phyloP scores from a whole-genome alignment of 306 rosid species.

The Malus sieversii region DNA sequence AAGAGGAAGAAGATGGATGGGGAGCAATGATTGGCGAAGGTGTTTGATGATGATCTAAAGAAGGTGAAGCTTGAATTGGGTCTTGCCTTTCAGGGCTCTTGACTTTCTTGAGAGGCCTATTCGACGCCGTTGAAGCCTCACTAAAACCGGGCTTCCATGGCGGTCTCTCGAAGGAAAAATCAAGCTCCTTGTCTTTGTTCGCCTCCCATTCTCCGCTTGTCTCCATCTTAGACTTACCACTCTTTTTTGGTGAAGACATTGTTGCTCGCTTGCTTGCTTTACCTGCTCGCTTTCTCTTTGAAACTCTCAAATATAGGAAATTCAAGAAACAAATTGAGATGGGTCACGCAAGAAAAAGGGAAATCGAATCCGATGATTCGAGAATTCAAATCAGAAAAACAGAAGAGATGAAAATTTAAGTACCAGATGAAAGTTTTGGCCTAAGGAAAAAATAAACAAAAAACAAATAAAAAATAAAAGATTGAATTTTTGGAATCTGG shows the following conservation, averaged over 20 bases:
- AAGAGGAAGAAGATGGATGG: constrained; percentile 27
- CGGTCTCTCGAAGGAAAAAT: constrained; percentile 26
- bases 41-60: constrained; percentile 14
- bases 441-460: neutral
- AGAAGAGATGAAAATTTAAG: neutral
- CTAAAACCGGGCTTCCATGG: constrained; percentile 52
- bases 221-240: constrained; percentile 38
- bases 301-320: neutral
- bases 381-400: no score
- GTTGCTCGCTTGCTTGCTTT: neutral
- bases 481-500: constrained; percentile 21
- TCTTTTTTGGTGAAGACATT: constrained; percentile 47
- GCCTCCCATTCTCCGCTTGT: constrained; percentile 25
- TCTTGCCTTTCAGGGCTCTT: constrained; percentile 47
- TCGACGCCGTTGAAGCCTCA: constrained; percentile 33
- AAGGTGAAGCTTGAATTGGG: constrained; percentile 28
- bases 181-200: constrained; percentile 28
- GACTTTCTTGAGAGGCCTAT: constrained; percentile 72
- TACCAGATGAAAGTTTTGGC: constrained; percentile 19
- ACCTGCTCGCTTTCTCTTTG: constrained; percentile 40
- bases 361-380: neutral
- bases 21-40: constrained; percentile 3
- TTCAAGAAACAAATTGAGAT: constrained; percentile 10
- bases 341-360: neutral
- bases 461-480: neutral